Evolutionary conservation across 495 filamentous ascomycete species (phyloP).

Genomic region (Aspergillus asperescens): DNA sequence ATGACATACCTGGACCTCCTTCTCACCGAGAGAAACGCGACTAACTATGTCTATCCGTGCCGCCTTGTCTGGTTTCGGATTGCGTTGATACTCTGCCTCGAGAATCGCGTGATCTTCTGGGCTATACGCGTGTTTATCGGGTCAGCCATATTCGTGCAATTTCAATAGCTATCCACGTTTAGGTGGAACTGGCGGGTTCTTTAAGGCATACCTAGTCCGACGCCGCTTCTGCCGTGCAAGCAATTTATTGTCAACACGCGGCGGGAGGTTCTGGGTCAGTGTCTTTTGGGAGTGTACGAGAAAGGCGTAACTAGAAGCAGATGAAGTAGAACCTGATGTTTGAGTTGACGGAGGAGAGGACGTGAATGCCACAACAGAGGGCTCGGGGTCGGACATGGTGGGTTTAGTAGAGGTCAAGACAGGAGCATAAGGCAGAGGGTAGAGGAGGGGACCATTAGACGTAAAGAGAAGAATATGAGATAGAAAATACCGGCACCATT

Average conservation of each 20-base stretch:
- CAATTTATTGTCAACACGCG: slow-evolving; percentile 62
- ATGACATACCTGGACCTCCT: slow-evolving; percentile 88
- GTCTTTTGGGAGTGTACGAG: slow-evolving; percentile 64
- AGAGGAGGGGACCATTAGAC: slow-evolving; percentile 11
- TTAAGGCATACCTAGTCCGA: slow-evolving; percentile 52
- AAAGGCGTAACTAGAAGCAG: slow-evolving; percentile 54
- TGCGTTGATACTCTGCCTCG: slow-evolving; percentile 77
- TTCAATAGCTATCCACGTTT: neutral
- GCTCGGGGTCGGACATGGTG: slow-evolving; percentile 39
- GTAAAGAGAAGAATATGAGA: slow-evolving; percentile 13
- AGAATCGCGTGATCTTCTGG: slow-evolving; percentile 87
- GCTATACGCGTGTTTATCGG: slow-evolving; percentile 38
- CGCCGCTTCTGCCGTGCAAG: slow-evolving; percentile 63
- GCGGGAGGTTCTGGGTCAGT: slow-evolving; percentile 55
- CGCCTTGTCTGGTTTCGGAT: slow-evolving; percentile 89
- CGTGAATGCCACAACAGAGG: slow-evolving; percentile 27
- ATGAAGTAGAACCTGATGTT: slow-evolving; percentile 33
- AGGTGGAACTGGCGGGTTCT: neutral
- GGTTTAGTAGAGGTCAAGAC: slow-evolving; percentile 15
- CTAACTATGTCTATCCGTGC: slow-evolving; percentile 77
- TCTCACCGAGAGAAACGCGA: slow-evolving; percentile 86
- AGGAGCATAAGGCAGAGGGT: slow-evolving; percentile 10
- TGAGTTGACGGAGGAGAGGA: slow-evolving; percentile 36
- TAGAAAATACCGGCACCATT: slow-evolving; percentile 9
- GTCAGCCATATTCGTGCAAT: neutral